A percentile compares a stretch with the other conserved stretches of the same genome.
These are phyloP conservation scores for Biscogniauxia mediterranea DNA, from an alignment of 2,329 filamentous ascomycete genomes.

Conservation along the genomic window DNA sequence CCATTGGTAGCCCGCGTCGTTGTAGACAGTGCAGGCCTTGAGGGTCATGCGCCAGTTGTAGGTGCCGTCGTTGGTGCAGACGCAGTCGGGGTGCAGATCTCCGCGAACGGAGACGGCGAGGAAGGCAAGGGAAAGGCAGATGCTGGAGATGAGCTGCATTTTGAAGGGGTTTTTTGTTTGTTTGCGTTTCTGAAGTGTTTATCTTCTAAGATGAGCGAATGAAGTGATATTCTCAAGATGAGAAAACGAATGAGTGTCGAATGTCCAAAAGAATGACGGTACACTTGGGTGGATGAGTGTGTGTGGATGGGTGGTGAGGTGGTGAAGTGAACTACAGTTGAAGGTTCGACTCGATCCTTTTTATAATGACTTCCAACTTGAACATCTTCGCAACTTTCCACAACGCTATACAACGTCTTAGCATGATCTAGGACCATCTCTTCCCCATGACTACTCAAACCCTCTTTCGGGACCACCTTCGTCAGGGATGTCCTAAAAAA, in stretches of 20 bases:
- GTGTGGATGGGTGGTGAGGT: neutral
- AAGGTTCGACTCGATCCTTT: neutral
- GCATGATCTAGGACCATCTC: too few relatives aligned
- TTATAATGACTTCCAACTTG: neutral
- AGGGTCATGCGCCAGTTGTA: neutral
- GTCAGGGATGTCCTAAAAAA: too few relatives aligned
- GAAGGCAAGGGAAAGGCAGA: neutral
- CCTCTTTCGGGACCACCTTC: too few relatives aligned
- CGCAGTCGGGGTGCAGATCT: constrained; percentile 1
- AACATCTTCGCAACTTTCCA: too few relatives aligned
- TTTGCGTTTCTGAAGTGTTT: neutral
- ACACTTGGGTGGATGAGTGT: neutral
- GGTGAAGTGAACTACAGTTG: neutral
- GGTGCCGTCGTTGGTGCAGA: constrained; percentile 1
- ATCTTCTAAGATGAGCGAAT: neutral
- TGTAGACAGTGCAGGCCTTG: constrained; percentile 1
- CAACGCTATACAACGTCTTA: neutral
- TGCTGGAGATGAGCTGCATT: neutral
- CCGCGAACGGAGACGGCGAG: neutral
- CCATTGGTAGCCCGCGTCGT: neutral
- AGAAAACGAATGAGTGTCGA: neutral
- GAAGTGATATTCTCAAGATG: neutral
- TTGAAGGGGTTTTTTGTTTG: neutral
- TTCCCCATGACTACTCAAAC: too few relatives aligned
- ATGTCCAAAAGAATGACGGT: neutral